Evolutionary conservation across 768 basidiomycete genomes (phyloP).

Genomic region (Mycena galopus): DNA sequence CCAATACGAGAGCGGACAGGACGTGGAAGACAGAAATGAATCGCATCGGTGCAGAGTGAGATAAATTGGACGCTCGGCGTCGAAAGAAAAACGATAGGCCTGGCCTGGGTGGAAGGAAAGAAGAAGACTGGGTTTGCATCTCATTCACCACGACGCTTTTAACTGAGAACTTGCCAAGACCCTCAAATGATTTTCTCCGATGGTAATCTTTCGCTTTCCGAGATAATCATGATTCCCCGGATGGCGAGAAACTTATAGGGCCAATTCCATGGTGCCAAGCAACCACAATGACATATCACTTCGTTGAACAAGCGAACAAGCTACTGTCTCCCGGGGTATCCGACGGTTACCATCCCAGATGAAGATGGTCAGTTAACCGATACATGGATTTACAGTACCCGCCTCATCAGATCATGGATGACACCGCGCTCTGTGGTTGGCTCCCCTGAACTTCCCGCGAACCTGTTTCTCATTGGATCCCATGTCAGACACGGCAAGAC

Average conservation of each 20-base stretch:
- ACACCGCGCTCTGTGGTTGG: neutral
- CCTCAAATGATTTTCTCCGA: neutral
- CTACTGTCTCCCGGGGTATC: neutral
- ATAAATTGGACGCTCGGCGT: conserved; percentile 10
- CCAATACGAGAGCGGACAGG: conserved; percentile 1
- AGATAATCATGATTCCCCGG: neutral
- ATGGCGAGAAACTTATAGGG: neutral
- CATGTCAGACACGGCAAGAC: neutral
- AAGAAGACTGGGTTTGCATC: neutral
- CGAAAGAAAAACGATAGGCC: neutral
- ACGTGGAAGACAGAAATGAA: conserved; percentile 16
- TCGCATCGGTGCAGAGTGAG: conserved; percentile 3
- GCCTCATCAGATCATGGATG: neutral
- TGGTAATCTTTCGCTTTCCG: neutral
- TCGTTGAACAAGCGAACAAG: neutral
- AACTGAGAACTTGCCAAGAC: no score
- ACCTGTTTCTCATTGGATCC: neutral
- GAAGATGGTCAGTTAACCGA: neutral
- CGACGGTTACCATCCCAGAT: neutral
- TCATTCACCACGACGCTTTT: neutral
- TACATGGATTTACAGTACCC: neutral
- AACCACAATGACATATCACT: neutral
- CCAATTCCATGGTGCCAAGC: neutral
- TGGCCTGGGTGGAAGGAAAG: neutral
- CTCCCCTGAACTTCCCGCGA: neutral